Evolutionary conservation across 768 basidiomycete species (phyloP).

Genomic region (Tulasnella calospora): DNA sequence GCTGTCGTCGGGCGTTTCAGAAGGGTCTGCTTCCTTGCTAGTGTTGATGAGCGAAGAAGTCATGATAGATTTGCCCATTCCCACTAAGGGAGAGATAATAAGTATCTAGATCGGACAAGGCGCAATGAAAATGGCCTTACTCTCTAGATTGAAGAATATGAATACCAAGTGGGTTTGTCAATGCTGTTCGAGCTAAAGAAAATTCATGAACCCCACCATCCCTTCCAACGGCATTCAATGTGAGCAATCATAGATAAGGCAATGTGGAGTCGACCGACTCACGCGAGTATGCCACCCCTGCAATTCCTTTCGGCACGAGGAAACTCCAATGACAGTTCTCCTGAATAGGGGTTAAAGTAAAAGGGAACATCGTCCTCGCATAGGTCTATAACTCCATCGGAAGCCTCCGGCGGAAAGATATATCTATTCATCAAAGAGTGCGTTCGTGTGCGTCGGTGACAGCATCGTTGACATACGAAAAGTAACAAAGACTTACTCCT

Average conservation of each 20-base stretch:
- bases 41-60: conserved; percentile 83
- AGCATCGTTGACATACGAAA: not conserved
- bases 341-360: conserved; percentile 88
- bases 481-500: conserved; percentile 54
- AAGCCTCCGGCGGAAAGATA: conserved; percentile 59
- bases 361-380: conserved; percentile 74
- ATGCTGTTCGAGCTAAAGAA: not conserved
- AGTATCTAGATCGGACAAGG: not conserved
- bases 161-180: not conserved
- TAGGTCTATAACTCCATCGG: conserved; percentile 63
- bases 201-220: not conserved
- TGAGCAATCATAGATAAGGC: not conserved
- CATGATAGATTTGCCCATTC: conserved; percentile 96
- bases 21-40: conserved; percentile 50
- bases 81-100: conserved; percentile 51
- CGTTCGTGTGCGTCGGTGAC: not conserved
- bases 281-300: conserved; percentile 88
- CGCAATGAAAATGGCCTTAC: not conserved
- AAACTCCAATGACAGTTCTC: conserved; percentile 80
- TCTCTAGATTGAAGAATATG: not conserved
- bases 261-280: conserved; percentile 35
- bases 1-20: conserved; percentile 2
- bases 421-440: conserved; percentile 48
- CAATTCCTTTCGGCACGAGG: conserved; percentile 74
- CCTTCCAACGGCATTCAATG: not conserved